A percentile compares a stretch with the other conserved stretches of the same genome.
Evolutionary conservation across 177 flowering plant genomes (phyloP).

Genomic region (Vitis hybrid): DNA sequence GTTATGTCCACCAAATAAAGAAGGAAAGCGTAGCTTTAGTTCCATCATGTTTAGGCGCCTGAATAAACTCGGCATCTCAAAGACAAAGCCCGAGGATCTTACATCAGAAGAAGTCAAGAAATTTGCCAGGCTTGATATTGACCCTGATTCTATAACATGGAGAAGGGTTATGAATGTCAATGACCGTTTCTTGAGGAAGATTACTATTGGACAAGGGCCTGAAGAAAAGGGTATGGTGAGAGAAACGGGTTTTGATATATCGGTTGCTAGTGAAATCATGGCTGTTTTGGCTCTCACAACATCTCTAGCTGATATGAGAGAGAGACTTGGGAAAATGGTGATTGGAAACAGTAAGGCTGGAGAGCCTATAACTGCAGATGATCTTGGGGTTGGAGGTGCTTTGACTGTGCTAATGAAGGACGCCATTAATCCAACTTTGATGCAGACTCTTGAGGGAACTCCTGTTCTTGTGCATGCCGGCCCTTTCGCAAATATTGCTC

Average conservation of each 20-base stretch:
- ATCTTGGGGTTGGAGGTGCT: slow-evolving; percentile 98
- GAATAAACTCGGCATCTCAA: slow-evolving; percentile 85
- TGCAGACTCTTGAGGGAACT: slow-evolving; percentile 99
- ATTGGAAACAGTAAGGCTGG: slow-evolving; percentile 91
- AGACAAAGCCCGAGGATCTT: slow-evolving; percentile 81
- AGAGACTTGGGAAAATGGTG: slow-evolving; percentile 96
- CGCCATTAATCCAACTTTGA: slow-evolving; percentile 93
- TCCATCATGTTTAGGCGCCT: slow-evolving; percentile 87
- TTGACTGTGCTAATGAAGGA: slow-evolving; percentile 96
- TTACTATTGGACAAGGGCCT: slow-evolving; percentile 96
- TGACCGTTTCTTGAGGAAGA: slow-evolving; percentile 92
- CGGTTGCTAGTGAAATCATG: slow-evolving; percentile 99
- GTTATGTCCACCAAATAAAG: slow-evolving; percentile 86
- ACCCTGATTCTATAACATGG: slow-evolving; percentile 90
- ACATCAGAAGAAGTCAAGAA: slow-evolving; percentile 73
- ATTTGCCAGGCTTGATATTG: slow-evolving; percentile 94
- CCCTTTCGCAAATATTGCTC: slow-evolving; percentile 99
- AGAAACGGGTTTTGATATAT: slow-evolving; percentile 96
- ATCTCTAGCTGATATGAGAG: slow-evolving; percentile 91
- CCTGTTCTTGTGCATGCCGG: slow-evolving; percentile 99
- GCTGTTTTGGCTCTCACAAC: slow-evolving; percentile 98
- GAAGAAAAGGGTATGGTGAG: slow-evolving; percentile 96
- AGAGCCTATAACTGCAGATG: slow-evolving; percentile 95
- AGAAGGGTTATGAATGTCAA: slow-evolving; percentile 98
- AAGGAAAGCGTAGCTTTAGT: slow-evolving; percentile 69